Conservation (phyloP, 148 eudicot genomes). For the Arbutus unedo region DNA sequence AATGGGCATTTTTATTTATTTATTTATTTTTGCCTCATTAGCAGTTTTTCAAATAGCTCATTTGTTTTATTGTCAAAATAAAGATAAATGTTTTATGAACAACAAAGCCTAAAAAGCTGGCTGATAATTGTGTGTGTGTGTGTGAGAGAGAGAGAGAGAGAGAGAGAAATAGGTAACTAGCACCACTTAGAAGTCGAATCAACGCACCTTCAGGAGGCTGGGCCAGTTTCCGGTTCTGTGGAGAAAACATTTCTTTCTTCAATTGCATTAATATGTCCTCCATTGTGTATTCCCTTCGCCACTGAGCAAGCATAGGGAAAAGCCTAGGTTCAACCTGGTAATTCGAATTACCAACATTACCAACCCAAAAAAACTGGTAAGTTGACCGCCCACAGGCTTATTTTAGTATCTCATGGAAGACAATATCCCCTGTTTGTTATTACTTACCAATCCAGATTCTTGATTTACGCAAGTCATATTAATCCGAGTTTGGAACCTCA, state of each 20-base stretch:
- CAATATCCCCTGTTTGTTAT: not conserved
- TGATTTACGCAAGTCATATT: slow-evolving; percentile 53
- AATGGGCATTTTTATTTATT: not conserved
- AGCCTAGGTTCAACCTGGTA: slow-evolving; percentile 47
- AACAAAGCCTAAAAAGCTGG: not conserved
- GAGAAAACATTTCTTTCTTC: slow-evolving; percentile 56
- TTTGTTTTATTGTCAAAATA: not conserved
- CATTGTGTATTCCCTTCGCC: slow-evolving; percentile 57
- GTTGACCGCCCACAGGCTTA: slow-evolving; percentile 3
- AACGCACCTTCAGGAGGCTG: slow-evolving; percentile 53
- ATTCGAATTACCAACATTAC: not conserved
- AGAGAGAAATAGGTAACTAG: no score
- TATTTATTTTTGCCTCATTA: not conserved
- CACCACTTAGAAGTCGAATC: not conserved
- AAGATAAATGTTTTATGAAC: not conserved
- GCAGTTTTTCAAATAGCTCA: not conserved
- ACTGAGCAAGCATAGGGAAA: slow-evolving; percentile 49
- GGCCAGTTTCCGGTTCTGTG: slow-evolving; percentile 51
- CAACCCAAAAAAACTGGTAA: slow-evolving; percentile 25
- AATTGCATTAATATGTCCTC: slow-evolving; percentile 45
- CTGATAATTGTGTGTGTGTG: no score
- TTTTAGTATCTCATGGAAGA: slow-evolving; percentile 3
- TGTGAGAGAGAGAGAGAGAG: not conserved
- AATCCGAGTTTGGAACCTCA: slow-evolving; percentile 45
- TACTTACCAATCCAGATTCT: slow-evolving; percentile 52